Evolutionary conservation across 306 rosid species (phyloP).

Genomic region (Citrullus colocynthis): DNA sequence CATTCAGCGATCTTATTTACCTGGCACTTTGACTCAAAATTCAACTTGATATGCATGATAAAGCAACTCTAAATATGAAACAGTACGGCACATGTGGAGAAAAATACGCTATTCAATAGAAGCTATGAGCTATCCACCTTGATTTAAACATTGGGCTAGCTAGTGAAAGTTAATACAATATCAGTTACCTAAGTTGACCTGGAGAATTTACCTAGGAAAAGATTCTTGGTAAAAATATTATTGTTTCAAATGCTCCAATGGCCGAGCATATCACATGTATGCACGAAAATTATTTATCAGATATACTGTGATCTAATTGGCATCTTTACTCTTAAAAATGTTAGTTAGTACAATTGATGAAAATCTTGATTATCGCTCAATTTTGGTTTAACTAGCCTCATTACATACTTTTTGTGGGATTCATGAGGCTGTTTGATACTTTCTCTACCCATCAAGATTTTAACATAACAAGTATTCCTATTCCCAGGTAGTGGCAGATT

Average conservation of each 20-base stretch:
- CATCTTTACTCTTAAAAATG: background rate
- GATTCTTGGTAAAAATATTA: background rate
- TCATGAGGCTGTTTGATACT: background rate
- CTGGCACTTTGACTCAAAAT: background rate
- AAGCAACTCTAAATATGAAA: background rate
- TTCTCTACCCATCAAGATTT: background rate
- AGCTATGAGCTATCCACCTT: background rate
- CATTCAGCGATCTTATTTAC: background rate
- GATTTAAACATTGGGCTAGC: background rate
- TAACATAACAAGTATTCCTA: constrained; percentile 3
- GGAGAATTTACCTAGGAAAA: background rate
- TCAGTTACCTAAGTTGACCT: background rate
- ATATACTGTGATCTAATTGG: background rate
- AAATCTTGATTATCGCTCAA: background rate
- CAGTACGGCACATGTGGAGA: background rate
- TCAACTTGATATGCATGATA: background rate
- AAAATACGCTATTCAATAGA: background rate
- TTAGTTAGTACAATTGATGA: background rate
- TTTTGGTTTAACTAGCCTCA: background rate
- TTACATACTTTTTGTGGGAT: background rate
- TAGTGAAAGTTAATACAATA: background rate
- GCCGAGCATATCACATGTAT: background rate
- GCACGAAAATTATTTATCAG: background rate
- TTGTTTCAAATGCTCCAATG: background rate
- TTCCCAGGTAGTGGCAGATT: constrained; percentile 79